Evolutionary conservation across 305 asterid genomes (phyloP), one percentile per base, ranked within the genome.

Genomic region (Plantago lanceolata): DNA sequence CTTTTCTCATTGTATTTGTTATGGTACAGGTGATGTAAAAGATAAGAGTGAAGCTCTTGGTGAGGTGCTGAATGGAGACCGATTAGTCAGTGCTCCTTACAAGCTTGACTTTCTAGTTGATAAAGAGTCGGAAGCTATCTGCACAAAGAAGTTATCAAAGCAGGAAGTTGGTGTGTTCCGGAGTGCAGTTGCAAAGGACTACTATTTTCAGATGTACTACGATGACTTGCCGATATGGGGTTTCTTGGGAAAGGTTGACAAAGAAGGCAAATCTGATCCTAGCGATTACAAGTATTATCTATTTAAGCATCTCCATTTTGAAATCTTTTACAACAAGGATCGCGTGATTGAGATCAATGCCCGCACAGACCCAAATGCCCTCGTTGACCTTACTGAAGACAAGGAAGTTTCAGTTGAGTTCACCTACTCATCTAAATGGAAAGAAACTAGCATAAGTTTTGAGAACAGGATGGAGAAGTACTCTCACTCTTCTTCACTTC

Each of bases 171-270:
- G 69, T 9, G 84, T 64, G 74, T 90, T 90, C 64, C 83, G 88
- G 53, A 76, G 61, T 59, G 97, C 95, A 1, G 87, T 90, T 1
- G 63, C 84, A 0, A 87, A 90, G 77, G 97, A 90, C 71, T 90
- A 90, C 59, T 87, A 85, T 71, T 87, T 90, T 43, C 96, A 90
- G 68, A 90, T 90, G 96, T 89, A 86, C 81, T 89, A 86, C 63
- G 97, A 89, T 75, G 97, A 89, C 74, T 73, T 89, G 73, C 97
- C 97, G 48, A 75, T 87, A 51, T 90, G 97, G 94, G 94, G 92
- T 53, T 85, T 90, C 72, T 71, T 90, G 61, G 95, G 97, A 28
- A 87, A 79, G 71, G 90, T 87, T 49, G 93, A 85, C 51, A 85
- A 81, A 75, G 97, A 89, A 68, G 94, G 85, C 61, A 83, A 84